Evolutionary conservation across 2,329 filamentous ascomycete genomes (phyloP).

Genomic region (Paraphoma sp.): DNA sequence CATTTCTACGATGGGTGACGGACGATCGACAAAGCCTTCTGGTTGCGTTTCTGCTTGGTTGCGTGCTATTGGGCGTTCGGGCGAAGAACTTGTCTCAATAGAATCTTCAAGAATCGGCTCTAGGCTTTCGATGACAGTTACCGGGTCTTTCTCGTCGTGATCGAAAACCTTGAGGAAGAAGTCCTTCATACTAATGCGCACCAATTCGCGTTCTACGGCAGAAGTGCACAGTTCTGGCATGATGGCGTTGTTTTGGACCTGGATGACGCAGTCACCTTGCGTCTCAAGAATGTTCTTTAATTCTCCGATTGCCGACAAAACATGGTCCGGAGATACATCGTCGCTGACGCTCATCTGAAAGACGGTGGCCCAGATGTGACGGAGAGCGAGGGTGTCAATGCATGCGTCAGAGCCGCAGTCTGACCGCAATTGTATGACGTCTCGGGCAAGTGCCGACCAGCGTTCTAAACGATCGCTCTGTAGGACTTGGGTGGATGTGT

Average conservation of each 20-base stretch:
- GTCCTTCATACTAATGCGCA: slow-evolving; percentile 92
- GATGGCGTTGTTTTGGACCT: slow-evolving; percentile 81
- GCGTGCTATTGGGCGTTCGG: neutral
- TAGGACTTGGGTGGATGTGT: slow-evolving; percentile 56
- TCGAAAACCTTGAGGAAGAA: slow-evolving; percentile 93
- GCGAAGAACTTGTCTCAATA: slow-evolving; percentile 3
- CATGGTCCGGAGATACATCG: slow-evolving; percentile 63
- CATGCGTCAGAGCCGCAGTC: slow-evolving; percentile 24
- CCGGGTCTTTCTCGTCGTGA: slow-evolving; percentile 78
- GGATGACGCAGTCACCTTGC: slow-evolving; percentile 59
- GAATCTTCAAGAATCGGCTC: slow-evolving; percentile 86
- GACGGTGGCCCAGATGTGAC: slow-evolving; percentile 72
- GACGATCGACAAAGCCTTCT: slow-evolving; percentile 5
- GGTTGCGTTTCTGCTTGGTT: slow-evolving; percentile 7
- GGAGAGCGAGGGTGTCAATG: slow-evolving; percentile 57
- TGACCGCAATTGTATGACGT: slow-evolving; percentile 55
- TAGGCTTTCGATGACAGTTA: slow-evolving; percentile 85
- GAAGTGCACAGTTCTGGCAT: slow-evolving; percentile 85
- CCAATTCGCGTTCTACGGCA: slow-evolving; percentile 90
- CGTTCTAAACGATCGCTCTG: slow-evolving; percentile 66
- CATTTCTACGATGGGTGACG: slow-evolving; percentile 69
- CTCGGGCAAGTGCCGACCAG: slow-evolving; percentile 66
- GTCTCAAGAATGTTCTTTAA: slow-evolving; percentile 62
- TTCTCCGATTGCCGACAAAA: slow-evolving; percentile 68
- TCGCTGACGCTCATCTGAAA: slow-evolving; percentile 66